Conservation (phyloP, 306 rosid genomes). For the Rosa multiflora region DNA sequence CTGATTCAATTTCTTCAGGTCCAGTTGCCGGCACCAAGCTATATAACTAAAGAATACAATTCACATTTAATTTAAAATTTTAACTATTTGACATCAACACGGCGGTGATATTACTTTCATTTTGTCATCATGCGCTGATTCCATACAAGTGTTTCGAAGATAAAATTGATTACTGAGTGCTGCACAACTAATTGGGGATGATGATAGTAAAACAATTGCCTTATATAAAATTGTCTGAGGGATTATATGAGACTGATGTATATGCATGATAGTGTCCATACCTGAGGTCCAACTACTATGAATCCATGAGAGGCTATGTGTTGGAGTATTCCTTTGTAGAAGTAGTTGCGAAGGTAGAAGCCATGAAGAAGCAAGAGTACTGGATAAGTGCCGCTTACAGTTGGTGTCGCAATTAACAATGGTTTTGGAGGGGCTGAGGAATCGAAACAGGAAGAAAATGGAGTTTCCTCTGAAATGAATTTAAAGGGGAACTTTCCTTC, state of each 20-base stretch:
- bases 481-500: conserved; percentile 27
- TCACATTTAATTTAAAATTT: background rate
- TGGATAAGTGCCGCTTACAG: conserved; percentile 34
- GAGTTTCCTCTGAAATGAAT: conserved; percentile 18
- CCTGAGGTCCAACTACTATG: conserved; percentile 62
- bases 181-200: background rate
- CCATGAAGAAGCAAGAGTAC: conserved; percentile 61
- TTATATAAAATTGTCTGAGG: background rate
- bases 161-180: background rate
- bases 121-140: background rate
- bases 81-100: background rate
- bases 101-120: background rate
- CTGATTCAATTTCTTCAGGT: conserved; percentile 32
- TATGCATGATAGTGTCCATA: conserved; percentile 7
- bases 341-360: conserved; percentile 36
- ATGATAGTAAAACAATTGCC: background rate
- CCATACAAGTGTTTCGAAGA: background rate
- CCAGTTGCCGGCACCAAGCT: conserved; percentile 18
- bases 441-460: conserved; percentile 15
- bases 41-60: conserved; percentile 26
- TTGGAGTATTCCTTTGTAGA: conserved; percentile 41
- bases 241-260: background rate
- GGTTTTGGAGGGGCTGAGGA: conserved; percentile 47
- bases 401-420: conserved; percentile 49
- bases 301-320: conserved; percentile 63